Base-by-base conservation (phyloP, 2,329 filamentous ascomycete species). In the Thielaviopsis cerberus region DNA sequence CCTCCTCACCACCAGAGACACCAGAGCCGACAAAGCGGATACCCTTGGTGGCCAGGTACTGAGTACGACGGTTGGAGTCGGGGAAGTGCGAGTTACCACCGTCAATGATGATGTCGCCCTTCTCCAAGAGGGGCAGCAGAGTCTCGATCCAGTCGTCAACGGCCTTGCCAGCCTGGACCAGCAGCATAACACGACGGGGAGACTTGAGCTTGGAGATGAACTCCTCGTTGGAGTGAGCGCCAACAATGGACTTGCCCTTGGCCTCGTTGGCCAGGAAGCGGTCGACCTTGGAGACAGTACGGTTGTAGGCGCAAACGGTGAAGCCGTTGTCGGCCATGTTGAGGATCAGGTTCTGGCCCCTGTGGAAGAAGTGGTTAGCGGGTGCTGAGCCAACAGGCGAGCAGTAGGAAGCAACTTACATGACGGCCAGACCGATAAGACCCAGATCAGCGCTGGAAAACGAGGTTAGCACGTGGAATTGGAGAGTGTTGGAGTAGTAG, bases 51-150 rank as follows among this genome's bases (percentile, higher is more conserved):
- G 76, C 74, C 63, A 97, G 83, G 78, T 96, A 95, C 74, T 86
- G 78, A 73, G 88, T 90, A 70, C 92, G 88, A 75, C 92, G 89
- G 83, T 96, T 97, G 76, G 88, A 91, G 77, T 97, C 92, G 70
- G 92, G 92, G 83, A 86, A 98, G 79, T 97, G 92, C 65, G 91
- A 97, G 85, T 98, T 97, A 68, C 89, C 92, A 72, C 92, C 92
- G 70, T 98, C 92, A 69, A 98, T 97, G 79, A 98, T 94, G 81
- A 98, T 96, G 72, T 98, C 92, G 65, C 88, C 90, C 68, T 80
- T 71, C 71, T 89, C 84, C 64, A 91, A 77, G 70, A 86, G 82
- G 64, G 85, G 88, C 62, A 97, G 79, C 64, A 98, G 85, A 66
- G 84, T 83, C 81, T 96, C 89, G 69, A 98, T 97, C 85, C 95